A percentile compares a stretch with the other conserved stretches of the same genome.
Evolutionary conservation across 129 eudicot genomes (phyloP).

Genomic region (Rutidosis leptorrhynchoides): DNA sequence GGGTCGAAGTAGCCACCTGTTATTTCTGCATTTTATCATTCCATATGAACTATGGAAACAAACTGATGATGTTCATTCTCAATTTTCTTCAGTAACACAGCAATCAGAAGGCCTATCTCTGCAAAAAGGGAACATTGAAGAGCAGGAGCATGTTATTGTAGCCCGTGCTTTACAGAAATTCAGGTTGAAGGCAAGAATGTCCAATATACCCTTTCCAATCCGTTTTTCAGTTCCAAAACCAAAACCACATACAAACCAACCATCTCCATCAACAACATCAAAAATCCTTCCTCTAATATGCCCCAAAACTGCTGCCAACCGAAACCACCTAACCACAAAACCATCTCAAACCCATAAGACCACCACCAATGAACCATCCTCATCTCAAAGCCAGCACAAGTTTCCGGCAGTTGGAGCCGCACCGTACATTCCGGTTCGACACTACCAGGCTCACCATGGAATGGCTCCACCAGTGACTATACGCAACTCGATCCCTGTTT

Average conservation of each 20-base stretch:
- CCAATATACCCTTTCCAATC: slow-evolving; percentile 59
- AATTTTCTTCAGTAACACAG: slow-evolving; percentile 50
- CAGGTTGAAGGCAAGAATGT: slow-evolving; percentile 53
- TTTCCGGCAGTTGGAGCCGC: slow-evolving; percentile 83
- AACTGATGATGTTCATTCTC: slow-evolving; percentile 3
- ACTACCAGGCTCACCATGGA: slow-evolving; percentile 50
- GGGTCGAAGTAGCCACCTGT: neutral
- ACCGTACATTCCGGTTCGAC: slow-evolving; percentile 75
- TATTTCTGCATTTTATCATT: neutral
- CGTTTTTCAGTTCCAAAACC: slow-evolving; percentile 57
- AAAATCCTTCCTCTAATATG: slow-evolving; percentile 76
- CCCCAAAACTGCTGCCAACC: slow-evolving; percentile 41
- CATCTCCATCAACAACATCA: slow-evolving; percentile 52
- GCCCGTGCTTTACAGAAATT: slow-evolving; percentile 81
- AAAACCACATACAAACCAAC: slow-evolving; percentile 43
- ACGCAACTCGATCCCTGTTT: slow-evolving; percentile 60
- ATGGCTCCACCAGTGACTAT: slow-evolving; percentile 79
- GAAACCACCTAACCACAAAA: slow-evolving; percentile 29
- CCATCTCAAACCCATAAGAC: slow-evolving; percentile 28
- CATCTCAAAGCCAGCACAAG: slow-evolving; percentile 37
- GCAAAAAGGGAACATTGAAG: slow-evolving; percentile 54
- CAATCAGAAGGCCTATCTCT: slow-evolving; percentile 49
- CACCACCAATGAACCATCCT: slow-evolving; percentile 22
- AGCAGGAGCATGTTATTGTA: slow-evolving; percentile 78
- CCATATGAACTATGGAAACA: neutral